These are phyloP conservation scores for Phialophora chinensis DNA, from an alignment of 2,329 filamentous ascomycete species.

Conservation along the genomic window DNA sequence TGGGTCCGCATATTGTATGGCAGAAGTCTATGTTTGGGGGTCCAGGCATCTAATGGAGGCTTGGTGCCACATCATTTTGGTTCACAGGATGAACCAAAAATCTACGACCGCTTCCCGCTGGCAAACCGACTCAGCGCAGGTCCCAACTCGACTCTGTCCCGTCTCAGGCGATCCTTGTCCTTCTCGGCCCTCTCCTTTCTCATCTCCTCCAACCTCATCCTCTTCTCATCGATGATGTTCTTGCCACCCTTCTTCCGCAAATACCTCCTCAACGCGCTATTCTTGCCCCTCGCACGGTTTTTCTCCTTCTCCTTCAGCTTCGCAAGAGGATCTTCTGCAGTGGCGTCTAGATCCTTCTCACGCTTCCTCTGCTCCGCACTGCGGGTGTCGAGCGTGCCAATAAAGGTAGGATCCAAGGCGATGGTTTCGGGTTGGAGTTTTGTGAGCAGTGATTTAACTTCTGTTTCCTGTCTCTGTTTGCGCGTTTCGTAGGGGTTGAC, in stretches of 20 bases:
- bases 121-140: constrained; percentile 87
- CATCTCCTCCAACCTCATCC: constrained; percentile 82
- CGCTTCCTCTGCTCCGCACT: constrained; percentile 77
- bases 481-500: constrained; percentile 92
- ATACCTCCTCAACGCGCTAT: constrained; percentile 84
- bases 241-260: constrained; percentile 88
- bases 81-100: not conserved
- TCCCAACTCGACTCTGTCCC: constrained; percentile 76
- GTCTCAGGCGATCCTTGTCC: constrained; percentile 69
- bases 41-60: too few relatives aligned
- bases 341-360: constrained; percentile 79
- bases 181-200: constrained; percentile 71
- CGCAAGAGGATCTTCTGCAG: constrained; percentile 64
- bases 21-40: too few relatives aligned
- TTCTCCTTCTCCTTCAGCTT: constrained; percentile 55
- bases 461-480: constrained; percentile 89
- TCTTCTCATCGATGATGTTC: constrained; percentile 96
- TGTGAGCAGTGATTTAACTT: constrained; percentile 88
- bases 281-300: constrained; percentile 86
- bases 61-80: not conserved
- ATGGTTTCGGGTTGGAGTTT: constrained; percentile 98
- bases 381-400: constrained; percentile 84
- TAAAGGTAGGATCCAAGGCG: constrained; percentile 86
- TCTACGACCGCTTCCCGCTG: constrained; percentile 16
- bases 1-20: too few relatives aligned